Evolutionary conservation across 768 basidiomycete species (phyloP), one percentile per base, ranked within the genome.

Genomic region (Phaffia australis): DNA sequence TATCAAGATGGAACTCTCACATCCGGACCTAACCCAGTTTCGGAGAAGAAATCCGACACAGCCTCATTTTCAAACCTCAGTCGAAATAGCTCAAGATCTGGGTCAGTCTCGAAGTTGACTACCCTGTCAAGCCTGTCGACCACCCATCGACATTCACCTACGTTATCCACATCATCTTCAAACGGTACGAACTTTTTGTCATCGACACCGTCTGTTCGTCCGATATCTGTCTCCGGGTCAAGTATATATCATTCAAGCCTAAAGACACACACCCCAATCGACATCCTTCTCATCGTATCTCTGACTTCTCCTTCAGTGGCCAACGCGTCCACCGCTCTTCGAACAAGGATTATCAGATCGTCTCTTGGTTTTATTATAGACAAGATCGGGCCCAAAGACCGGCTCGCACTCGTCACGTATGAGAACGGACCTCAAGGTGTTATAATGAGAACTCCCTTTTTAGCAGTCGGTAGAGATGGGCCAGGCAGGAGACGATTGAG

Each of bases 371-470:
- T 97, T 75, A 75, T 89, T 60, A 77, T 95, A 52, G 84, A 85
- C 18, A 85, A 87, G 11, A 76, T 95, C 63, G 84, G 86, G 5
- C 78, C 80, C 21, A 84, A 81, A 72, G 95, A 97, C 73, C 83
- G 95, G 4, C 73, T 99, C 67, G 88, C 88, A 70, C 73, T 98
- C 71, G 91, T 98, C 29, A 92, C 92, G 0, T 98, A 92, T 71
- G 89, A 97, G 74, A 86, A 89, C 9, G 94, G 93, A 18, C 72
- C 82, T 11, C 86, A 84, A 1, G 92, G 92, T 0, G 79, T 81
- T 64, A 87, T 98, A 47, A 81, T 91, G 69, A 91, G 88, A 78
- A 95, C 93, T n/a, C 93, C 94, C 21, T 97, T 94, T 80, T 77
- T 99, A 74, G 82, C 80, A 65, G 78, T 84, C 1, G 87, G 87